These are phyloP conservation scores for Trametes polyzona DNA, from an alignment of 1,284 basidiomycete species.

Conservation along the genomic window DNA sequence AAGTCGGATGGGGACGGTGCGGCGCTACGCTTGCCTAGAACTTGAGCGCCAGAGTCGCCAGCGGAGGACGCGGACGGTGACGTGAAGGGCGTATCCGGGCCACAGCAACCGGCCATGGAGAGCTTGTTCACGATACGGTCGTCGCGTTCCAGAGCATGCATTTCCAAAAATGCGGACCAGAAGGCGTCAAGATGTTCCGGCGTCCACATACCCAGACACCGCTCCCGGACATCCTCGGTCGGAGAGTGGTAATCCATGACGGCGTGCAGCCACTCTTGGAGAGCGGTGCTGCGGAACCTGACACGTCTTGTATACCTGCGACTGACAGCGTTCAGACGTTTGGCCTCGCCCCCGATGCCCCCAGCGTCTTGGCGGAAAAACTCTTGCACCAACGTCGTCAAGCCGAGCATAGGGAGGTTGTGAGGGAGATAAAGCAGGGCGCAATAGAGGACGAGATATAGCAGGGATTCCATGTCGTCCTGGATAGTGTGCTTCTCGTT, in stretches of 20 bases:
- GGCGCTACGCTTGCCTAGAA: background rate
- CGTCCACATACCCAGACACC: background rate
- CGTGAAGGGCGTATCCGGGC: background rate
- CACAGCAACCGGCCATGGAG: background rate
- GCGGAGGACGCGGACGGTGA: background rate
- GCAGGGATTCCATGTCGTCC: conserved; percentile 16
- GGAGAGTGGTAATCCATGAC: conserved; percentile 6
- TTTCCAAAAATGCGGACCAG: conserved; percentile 4
- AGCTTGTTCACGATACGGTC: background rate
- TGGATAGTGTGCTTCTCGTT: background rate
- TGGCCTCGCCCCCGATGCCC: background rate
- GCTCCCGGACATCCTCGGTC: background rate
- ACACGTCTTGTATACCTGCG: background rate
- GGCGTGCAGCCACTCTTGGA: conserved; percentile 3
- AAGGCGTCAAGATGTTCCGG: conserved; percentile 2
- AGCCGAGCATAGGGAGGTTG: background rate
- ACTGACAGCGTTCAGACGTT: background rate
- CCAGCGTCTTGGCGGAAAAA: background rate
- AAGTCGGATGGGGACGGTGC: background rate
- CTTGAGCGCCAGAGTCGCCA: background rate
- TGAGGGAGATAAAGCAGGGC: background rate
- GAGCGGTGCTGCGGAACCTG: background rate
- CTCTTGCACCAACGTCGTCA: background rate
- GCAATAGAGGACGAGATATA: conserved; percentile 16
- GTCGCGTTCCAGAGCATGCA: background rate